Conservation (phyloP, 2,329 filamentous ascomycete species). For the Calonectria multiphialidica region DNA sequence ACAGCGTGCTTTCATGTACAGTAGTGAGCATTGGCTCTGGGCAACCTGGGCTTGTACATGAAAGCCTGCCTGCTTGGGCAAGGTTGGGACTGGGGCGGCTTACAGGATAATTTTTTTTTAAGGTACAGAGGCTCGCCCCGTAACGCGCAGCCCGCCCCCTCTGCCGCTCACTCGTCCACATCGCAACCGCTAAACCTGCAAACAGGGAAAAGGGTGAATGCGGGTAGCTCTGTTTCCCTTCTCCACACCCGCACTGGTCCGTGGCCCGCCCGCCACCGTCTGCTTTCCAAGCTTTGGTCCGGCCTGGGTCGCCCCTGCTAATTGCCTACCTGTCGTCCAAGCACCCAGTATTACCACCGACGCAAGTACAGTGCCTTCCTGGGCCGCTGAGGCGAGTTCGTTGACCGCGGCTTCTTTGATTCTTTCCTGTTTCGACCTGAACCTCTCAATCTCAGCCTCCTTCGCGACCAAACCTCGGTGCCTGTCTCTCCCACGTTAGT, state of each 20-base stretch:
- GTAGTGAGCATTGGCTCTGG: background rate
- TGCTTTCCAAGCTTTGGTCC: slow-evolving; percentile 1
- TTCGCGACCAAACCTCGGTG: background rate
- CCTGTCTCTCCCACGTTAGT: slow-evolving; percentile 5
- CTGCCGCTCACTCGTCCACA: background rate
- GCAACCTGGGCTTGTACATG: background rate
- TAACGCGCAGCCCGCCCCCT: background rate
- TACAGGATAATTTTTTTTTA: background rate
- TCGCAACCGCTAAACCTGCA: background rate
- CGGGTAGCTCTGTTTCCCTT: slow-evolving; percentile 5
- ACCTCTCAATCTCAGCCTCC: background rate
- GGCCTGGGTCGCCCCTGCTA: slow-evolving; percentile 18
- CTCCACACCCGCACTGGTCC: slow-evolving; percentile 19
- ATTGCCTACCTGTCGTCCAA: slow-evolving; percentile 8
- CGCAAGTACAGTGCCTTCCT: slow-evolving; percentile 3
- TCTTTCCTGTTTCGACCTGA: slow-evolving; percentile 3
- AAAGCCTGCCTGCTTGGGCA: background rate
- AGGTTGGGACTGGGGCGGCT: background rate
- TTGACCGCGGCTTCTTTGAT: background rate
- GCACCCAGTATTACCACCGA: slow-evolving; percentile 13
- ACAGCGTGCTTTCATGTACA: slow-evolving; percentile 6
- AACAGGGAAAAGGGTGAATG: slow-evolving; percentile 17
- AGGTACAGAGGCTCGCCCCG: background rate
- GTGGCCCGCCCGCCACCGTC: slow-evolving; percentile 6
- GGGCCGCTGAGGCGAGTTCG: background rate